Evolutionary conservation across 2,329 filamentous ascomycete species (phyloP).

Genomic region (Ilyonectria destructans): DNA sequence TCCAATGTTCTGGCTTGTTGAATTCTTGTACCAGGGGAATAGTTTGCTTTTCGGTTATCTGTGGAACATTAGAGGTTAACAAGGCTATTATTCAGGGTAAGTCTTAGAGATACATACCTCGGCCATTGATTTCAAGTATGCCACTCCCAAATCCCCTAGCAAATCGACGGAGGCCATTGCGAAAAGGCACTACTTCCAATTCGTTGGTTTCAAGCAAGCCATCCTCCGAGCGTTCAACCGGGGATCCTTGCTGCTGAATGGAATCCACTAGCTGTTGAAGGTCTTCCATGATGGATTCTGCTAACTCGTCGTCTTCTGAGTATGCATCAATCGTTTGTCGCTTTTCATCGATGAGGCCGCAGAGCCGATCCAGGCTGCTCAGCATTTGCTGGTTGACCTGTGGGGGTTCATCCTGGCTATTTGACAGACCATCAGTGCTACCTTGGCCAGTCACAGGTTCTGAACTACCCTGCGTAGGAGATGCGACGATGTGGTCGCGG

Average conservation of each 20-base stretch:
- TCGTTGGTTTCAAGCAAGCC: background rate
- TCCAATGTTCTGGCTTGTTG: constrained; percentile 2
- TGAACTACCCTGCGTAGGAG: rapidly evolving
- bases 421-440: too few relatives aligned
- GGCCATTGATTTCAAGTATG: constrained; percentile 1
- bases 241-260: background rate
- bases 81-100: background rate
- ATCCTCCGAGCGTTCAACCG: background rate
- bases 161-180: constrained; percentile 10
- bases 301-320: constrained; percentile 9
- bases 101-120: background rate
- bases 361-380: constrained; percentile 13
- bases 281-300: constrained; percentile 1
- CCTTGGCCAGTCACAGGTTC: background rate
- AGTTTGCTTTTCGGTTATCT: background rate
- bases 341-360: constrained; percentile 8
- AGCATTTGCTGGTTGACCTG: background rate
- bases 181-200: background rate
- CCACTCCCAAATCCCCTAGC: background rate
- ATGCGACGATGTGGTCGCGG: background rate
- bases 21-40: background rate
- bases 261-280: constrained; percentile 1
- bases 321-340: constrained; percentile 7
- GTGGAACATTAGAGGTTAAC: background rate
- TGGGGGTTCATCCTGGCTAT: background rate